Evolutionary conservation across 768 basidiomycete species (phyloP).

Genomic region (Kwoniella sp.): DNA sequence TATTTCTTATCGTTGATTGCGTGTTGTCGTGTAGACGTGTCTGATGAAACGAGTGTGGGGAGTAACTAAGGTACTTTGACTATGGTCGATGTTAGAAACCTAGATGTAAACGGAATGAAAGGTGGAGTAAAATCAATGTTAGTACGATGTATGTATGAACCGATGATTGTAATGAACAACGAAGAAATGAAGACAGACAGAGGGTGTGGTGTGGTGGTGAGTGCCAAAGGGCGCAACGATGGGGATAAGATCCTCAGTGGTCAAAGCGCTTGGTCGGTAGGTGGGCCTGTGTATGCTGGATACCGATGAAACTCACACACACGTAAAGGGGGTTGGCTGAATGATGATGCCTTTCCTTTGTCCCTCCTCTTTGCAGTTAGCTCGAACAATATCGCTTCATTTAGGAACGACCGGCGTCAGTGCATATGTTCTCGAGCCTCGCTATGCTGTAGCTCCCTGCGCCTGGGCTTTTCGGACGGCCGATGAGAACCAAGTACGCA

Average conservation of each 20-base stretch:
- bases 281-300: neutral
- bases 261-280: neutral
- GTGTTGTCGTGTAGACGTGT: neutral
- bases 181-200: neutral
- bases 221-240: neutral
- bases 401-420: neutral
- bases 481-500: too few relatives aligned
- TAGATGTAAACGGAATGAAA: slow-evolving; percentile 1
- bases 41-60: neutral
- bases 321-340: slow-evolving; percentile 3
- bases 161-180: neutral
- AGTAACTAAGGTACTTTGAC: neutral
- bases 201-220: neutral
- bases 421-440: neutral
- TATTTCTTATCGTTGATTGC: neutral
- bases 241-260: neutral
- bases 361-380: neutral
- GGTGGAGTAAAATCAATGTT: neutral
- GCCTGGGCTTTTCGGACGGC: too few relatives aligned
- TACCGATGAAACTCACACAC: neutral
- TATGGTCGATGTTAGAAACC: neutral
- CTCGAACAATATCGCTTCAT: too few relatives aligned
- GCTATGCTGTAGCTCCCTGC: neutral
- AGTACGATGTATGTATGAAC: neutral
- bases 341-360: neutral